These are phyloP conservation scores for Saccharomyces hybrid DNA, from an alignment of 1,139 yeast species.

Conservation along the genomic window DNA sequence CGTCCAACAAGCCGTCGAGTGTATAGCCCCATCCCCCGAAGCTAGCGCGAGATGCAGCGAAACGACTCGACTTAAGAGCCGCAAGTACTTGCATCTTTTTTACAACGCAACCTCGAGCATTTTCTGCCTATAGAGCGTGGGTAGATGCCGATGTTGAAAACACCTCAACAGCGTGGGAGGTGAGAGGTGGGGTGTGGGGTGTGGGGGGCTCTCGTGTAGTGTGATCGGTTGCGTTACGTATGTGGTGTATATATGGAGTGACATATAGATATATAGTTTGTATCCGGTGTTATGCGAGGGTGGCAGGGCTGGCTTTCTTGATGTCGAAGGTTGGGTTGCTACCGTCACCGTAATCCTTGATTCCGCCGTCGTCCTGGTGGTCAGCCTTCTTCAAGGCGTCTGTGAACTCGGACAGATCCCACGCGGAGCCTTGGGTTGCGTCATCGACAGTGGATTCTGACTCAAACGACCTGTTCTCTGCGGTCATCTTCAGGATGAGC, in stretches of 20 bases:
- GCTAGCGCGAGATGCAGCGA: neutral
- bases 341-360: constrained; percentile 39
- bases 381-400: constrained; percentile 26
- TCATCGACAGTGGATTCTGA: constrained; percentile 40
- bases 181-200: neutral
- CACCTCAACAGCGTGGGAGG: neutral
- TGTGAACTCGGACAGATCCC: constrained; percentile 56
- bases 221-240: neutral
- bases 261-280: neutral
- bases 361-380: constrained; percentile 22
- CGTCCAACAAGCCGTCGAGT: neutral
- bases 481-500: constrained; percentile 64
- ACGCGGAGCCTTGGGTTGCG: constrained; percentile 48
- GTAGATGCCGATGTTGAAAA: neutral
- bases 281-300: neutral
- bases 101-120: neutral
- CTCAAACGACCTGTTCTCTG: constrained; percentile 43
- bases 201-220: neutral
- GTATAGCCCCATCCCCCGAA: neutral
- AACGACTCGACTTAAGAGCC: neutral
- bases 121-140: neutral
- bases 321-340: constrained; percentile 33
- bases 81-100: neutral
- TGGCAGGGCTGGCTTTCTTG: constrained; percentile 1
- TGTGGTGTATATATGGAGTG: neutral